Base-by-base conservation (phyloP, 108 stramenopile genomes). In the Nitzschia sp. region DNA sequence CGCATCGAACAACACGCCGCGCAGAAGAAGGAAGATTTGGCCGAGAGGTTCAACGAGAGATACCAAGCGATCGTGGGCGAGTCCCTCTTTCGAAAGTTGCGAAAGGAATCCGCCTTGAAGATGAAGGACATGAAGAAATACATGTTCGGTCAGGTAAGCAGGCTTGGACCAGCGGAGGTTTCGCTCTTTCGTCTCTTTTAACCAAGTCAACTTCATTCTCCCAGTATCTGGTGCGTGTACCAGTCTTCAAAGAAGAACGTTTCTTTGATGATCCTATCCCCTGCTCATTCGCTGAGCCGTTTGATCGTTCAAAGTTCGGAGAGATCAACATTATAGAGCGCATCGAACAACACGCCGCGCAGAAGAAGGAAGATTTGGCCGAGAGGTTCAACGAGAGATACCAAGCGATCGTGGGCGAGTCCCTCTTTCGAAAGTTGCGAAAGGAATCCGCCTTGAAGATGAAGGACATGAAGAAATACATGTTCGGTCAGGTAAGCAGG, bases 181-280 rank as follows among this genome's bases (percentile, higher is more conserved):
- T 9, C 36, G 0, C 2, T 1, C 18, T 26, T 46, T 35, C 53
- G 19, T 51, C 28, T 56, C 56, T 23, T 38, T 57, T 30, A n/a
- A n/a, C n/a, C n/a, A n/a, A n/a, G n/a, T n/a, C n/a, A n/a, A n/a
- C 49, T 2, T 8, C 1, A 32, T 3, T 42, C 13, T 9, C 8
- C 30, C 54, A 74, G 73, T 64, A 69, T 30, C n/a, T 62, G 1
- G 46, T 55, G 29, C 62, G 67, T 15, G 75, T 76, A 33, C 75
- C 75, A 1, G 33, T 63, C 27, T 51, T 83, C 38, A 84, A 85
- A 58, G 66, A 73, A 42, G 86, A 89, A 49, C 78, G 84, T 28
- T 84, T 61, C 64, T 64, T 56, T 26, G 88, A 89, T 49, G 59
- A 74, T 64, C 92, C 92, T 1, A 73, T 89, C 13, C 75, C 86